These are phyloP conservation scores for Escovopsis weberi DNA, from an alignment of 2,329 filamentous ascomycete genomes.

Conservation along the genomic window DNA sequence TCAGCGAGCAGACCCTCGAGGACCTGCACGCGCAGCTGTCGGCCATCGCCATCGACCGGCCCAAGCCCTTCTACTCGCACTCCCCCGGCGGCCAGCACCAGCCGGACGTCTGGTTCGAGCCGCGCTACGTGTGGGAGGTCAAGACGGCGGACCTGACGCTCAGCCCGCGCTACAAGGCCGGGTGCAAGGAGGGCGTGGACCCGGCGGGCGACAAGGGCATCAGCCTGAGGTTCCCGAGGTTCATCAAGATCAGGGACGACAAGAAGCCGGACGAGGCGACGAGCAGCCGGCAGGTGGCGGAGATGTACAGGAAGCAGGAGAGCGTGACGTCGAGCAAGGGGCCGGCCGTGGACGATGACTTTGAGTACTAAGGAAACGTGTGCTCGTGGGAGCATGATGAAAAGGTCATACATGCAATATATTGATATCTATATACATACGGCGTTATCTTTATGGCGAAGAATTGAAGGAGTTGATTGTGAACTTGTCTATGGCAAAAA, in stretches of 20 bases:
- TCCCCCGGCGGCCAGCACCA: constrained; percentile 77
- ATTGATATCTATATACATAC: not conserved
- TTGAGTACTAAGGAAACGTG: constrained; percentile 59
- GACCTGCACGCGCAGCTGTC: constrained; percentile 66
- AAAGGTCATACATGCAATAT: not conserved
- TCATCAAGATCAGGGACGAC: constrained; percentile 83
- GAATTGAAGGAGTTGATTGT: too few relatives aligned
- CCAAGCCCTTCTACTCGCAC: constrained; percentile 92
- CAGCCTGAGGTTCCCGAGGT: constrained; percentile 79
- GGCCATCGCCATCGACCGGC: constrained; percentile 66
- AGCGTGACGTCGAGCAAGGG: constrained; percentile 76
- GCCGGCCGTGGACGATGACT: constrained; percentile 85
- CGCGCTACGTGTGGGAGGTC: constrained; percentile 90
- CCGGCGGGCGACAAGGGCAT: constrained; percentile 61
- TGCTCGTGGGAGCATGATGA: too few relatives aligned
- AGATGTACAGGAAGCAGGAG: constrained; percentile 96
- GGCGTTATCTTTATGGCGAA: not conserved
- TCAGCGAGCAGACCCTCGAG: constrained; percentile 87
- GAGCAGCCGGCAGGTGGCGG: constrained; percentile 68
- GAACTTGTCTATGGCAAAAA: too few relatives aligned
- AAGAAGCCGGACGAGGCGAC: constrained; percentile 93
- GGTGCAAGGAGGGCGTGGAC: constrained; percentile 64
- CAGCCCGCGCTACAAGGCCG: constrained; percentile 87
- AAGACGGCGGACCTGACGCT: constrained; percentile 92
- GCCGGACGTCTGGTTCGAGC: constrained; percentile 97